phyloP scores from a whole-genome alignment of 2,329 filamentous ascomycete species.

The Alternaria consortialis region DNA sequence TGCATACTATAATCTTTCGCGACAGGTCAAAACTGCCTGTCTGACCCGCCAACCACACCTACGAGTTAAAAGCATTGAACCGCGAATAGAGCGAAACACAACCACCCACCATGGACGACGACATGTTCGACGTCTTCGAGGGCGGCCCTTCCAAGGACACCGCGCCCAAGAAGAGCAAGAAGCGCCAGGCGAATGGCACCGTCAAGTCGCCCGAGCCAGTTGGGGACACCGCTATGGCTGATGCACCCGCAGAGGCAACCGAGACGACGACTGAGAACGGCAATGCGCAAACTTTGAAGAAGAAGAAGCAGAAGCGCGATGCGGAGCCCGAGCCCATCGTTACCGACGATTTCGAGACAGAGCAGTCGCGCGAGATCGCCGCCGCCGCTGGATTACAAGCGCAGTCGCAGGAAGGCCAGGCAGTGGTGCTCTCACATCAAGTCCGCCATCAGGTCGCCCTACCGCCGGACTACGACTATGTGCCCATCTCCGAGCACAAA shows the following conservation, averaged over 20 bases:
- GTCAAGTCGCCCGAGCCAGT: slow-evolving; percentile 65
- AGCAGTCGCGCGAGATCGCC: slow-evolving; percentile 89
- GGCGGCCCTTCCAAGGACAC: slow-evolving; percentile 40
- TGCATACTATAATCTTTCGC: background rate
- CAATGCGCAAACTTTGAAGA: slow-evolving; percentile 56
- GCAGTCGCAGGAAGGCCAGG: slow-evolving; percentile 70
- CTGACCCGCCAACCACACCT: background rate
- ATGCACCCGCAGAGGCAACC: slow-evolving; percentile 46
- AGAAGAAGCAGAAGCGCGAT: slow-evolving; percentile 72
- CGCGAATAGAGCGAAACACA: slow-evolving; percentile 1
- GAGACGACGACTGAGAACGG: slow-evolving; percentile 41
- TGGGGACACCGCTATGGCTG: slow-evolving; percentile 56
- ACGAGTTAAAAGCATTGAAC: background rate
- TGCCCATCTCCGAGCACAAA: slow-evolving; percentile 94
- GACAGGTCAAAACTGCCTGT: background rate
- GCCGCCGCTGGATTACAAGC: slow-evolving; percentile 74
- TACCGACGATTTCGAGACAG: slow-evolving; percentile 93
- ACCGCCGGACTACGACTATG: slow-evolving; percentile 91
- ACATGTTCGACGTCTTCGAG: slow-evolving; percentile 58
- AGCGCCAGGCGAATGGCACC: slow-evolving; percentile 83
- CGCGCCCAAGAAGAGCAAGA: slow-evolving; percentile 70
- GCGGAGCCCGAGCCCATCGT: slow-evolving; percentile 80
- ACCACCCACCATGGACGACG: slow-evolving; percentile 52
- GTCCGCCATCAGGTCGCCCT: slow-evolving; percentile 98
- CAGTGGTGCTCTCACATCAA: slow-evolving; percentile 91